Evolutionary conservation across 2,329 filamentous ascomycete genomes (phyloP), one percentile per base, ranked within the genome.

Genomic region (Amylocarpus encephaloides): DNA sequence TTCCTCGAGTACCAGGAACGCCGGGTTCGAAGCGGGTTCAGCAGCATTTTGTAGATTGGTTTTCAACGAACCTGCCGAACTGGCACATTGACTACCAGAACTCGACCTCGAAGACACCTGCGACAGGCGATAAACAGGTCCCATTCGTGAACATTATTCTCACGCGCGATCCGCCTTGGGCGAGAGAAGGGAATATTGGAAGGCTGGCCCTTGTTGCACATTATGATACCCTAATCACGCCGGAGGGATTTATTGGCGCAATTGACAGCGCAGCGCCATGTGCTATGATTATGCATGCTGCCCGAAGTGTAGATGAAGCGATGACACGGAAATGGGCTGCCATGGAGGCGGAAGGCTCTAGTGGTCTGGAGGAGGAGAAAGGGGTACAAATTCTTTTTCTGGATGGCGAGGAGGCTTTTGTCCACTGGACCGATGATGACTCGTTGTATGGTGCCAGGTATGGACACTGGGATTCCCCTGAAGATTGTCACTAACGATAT

Each of bases 371-470:
- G 38, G 86, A 85, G 59, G 82, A 88, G 56, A 83, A 82, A 63
- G 92, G 92, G 1, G 77, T 98, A 32, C 93, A 97, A 71, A 86
- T 98, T 26, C 58, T 98, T 26, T 77, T 98, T 49, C 70, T 98
- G 6, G 93, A 98, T 63, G 93, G 93, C 4, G 93, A 98, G 70
- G 93, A 98, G 68, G 91, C 93, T 0, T 98, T 95, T 68, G 71
- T 80, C 18, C 68, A 68, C 1, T 98, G 93, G 93, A 86, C 82
- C 0, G 79, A 80, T 33, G 79, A 75, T 0, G 93, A 98, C 67
- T 94, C 88, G 5, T 71, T 96, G 4, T 98, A 98, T 62, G 93
- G 93, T 2, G 80, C 92, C 15, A 81, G 89, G 83, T 86, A 72
- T 36, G 73, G 49, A 15, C 29, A n/a, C 41, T 22, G 7, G 15